Evolutionary conservation across 2,329 filamentous ascomycete species (phyloP).

Genomic region (Akanthomyces muscarius): DNA sequence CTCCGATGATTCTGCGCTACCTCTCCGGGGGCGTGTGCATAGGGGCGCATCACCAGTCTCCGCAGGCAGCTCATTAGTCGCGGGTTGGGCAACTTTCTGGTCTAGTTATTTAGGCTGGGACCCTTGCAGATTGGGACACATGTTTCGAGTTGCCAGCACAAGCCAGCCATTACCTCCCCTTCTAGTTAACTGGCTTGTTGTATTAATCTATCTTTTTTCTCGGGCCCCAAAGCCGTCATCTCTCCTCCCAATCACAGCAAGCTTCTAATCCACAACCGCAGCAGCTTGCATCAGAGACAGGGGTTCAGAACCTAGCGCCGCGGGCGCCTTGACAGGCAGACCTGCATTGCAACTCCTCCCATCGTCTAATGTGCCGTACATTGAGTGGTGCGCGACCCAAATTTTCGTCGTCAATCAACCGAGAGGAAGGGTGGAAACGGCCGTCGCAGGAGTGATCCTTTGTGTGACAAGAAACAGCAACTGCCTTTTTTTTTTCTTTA

Average conservation of each 20-base stretch:
- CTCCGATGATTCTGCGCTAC: no score
- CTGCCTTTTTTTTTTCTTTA: not conserved
- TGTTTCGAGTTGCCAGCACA: not conserved
- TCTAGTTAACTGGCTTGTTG: not conserved
- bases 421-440: not conserved
- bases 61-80: not conserved
- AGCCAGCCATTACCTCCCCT: not conserved
- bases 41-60: not conserved
- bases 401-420: not conserved
- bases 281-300: not conserved
- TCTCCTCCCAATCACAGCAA: not conserved
- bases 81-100: not conserved
- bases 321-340: not conserved
- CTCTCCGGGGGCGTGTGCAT: not conserved
- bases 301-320: not conserved
- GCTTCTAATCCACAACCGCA: not conserved
- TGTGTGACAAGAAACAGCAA: not conserved
- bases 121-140: not conserved
- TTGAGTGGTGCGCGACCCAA: constrained; percentile 6
- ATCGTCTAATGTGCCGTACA: not conserved
- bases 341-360: not conserved
- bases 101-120: not conserved
- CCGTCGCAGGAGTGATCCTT: not conserved
- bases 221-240: not conserved
- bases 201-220: not conserved